Base-by-base conservation (phyloP, 768 basidiomycete genomes). In the Dictyophora rubrovolvata region DNA sequence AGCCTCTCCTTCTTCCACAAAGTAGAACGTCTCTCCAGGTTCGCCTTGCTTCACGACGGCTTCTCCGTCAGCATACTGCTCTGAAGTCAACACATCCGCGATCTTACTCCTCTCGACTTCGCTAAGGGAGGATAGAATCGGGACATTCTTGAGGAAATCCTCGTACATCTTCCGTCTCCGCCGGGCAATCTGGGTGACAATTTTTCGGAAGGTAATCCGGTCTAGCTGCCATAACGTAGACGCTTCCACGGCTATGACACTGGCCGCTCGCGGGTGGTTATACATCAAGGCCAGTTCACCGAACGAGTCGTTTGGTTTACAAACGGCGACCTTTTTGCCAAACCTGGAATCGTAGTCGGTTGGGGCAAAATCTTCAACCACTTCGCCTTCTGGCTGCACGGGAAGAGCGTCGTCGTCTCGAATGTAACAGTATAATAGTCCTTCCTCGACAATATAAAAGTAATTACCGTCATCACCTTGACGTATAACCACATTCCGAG, bases 261-360 rank as follows among this genome's bases (percentile, higher is more conserved):
- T 93, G 16, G 96, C 96, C 18, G 93, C 92, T 34, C 96, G 89
- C 46, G 91, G 90, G 64, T 95, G 93, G 35, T 92, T 93, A 73
- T 99, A 95, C 95, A 99, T 97, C 64, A 99, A 75, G 33, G 96
- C 96, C 57, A 99, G 79, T 73, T 99, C 95, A 48, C 96, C 96
- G 61, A 98, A 97, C 48, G 87, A 93, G 60, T 79, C 83, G 3
- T 93, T 93, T 1, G 89, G 84, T 49, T 77, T 79, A 77, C 89
- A 93, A 60, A 90, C 87, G 55, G 85, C 82, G 1, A 97, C 96
- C 69, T 87, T 84, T 61, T 81, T 84, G 21, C 91, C 91, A 65
- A 84, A 84, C 61, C 82, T 79, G 5, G 83, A 77, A 63, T 91
- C 86, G 61, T 81, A 81, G 4, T 81, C 81, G 1, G 83, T 77